Percentiles rank a stretch among this genome's conserved stretches.
Evolutionary conservation across 225 moss, liverwort and hornwort genomes (phyloP).

Genomic region (Takakia lepidozioides): DNA sequence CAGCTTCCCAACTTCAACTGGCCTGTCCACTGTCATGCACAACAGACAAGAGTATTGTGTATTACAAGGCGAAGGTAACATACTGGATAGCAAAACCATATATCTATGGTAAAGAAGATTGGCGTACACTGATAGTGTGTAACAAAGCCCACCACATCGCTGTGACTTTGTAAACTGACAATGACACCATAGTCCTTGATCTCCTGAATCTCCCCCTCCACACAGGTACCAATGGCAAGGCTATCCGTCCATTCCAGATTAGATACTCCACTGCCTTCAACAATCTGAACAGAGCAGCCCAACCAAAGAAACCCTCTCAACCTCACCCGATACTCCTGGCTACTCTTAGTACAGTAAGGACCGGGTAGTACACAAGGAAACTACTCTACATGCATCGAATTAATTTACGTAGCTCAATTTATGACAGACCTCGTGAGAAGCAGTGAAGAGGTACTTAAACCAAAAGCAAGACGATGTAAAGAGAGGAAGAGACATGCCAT

Average conservation of each 20-base stretch:
- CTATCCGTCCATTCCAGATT: constrained; percentile 69
- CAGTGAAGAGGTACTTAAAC: too few relatives aligned
- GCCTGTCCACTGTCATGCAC: constrained; percentile 46
- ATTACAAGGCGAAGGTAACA: background rate
- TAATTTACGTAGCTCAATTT: too few relatives aligned
- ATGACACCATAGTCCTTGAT: constrained; percentile 95
- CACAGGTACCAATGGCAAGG: constrained; percentile 59
- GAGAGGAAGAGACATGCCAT: too few relatives aligned
- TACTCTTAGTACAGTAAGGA: too few relatives aligned
- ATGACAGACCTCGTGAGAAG: too few relatives aligned
- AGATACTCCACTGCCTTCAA: constrained; percentile 29
- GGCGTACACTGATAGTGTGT: constrained; percentile 76
- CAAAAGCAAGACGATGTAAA: too few relatives aligned
- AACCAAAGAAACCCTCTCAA: too few relatives aligned
- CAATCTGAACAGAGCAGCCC: constrained; percentile 18
- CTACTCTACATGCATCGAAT: too few relatives aligned
- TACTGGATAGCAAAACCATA: background rate
- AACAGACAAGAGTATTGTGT: background rate
- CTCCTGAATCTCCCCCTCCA: constrained; percentile 79
- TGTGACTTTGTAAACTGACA: constrained; percentile 53
- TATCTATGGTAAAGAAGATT: too few relatives aligned
- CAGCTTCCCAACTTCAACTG: constrained; percentile 74
- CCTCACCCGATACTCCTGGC: too few relatives aligned
- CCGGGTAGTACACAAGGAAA: too few relatives aligned
- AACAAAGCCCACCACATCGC: constrained; percentile 81